These are phyloP conservation scores for Silene latifolia DNA, from an alignment of 148 eudicot species.

Conservation along the genomic window DNA sequence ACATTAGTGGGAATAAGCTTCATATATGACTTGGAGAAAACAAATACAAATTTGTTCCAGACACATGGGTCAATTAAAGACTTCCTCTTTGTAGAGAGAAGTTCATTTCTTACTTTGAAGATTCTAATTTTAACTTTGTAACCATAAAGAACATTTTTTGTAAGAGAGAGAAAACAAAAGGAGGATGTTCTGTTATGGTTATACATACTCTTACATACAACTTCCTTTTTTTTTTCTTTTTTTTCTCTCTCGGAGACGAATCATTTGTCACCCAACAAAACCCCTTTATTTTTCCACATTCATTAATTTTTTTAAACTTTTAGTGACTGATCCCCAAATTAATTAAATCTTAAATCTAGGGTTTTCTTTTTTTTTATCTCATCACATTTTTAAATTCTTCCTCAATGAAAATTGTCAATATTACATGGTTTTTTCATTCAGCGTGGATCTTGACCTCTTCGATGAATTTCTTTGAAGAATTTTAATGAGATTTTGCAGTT, in stretches of 20 bases:
- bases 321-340: slow-evolving; percentile 7
- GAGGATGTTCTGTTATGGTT: not conserved
- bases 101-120: not conserved
- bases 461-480: not conserved
- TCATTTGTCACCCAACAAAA: not conserved
- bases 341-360: slow-evolving; percentile 7
- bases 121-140: not conserved
- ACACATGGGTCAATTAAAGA: too few relatives aligned
- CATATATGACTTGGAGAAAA: too few relatives aligned
- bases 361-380: not conserved
- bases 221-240: not conserved
- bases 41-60: too few relatives aligned
- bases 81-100: too few relatives aligned
- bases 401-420: not conserved
- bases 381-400: not conserved
- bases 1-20: too few relatives aligned
- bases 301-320: not conserved
- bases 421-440: not conserved
- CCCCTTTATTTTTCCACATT: not conserved
- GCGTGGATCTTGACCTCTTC: not conserved
- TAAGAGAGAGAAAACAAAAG: not conserved
- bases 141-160: not conserved
- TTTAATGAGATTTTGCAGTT: not conserved
- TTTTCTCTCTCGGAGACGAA: not conserved
- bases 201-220: too few relatives aligned